Conservation (phyloP, 208 protist genomes). For the Leishmania gerbilli region DNA sequence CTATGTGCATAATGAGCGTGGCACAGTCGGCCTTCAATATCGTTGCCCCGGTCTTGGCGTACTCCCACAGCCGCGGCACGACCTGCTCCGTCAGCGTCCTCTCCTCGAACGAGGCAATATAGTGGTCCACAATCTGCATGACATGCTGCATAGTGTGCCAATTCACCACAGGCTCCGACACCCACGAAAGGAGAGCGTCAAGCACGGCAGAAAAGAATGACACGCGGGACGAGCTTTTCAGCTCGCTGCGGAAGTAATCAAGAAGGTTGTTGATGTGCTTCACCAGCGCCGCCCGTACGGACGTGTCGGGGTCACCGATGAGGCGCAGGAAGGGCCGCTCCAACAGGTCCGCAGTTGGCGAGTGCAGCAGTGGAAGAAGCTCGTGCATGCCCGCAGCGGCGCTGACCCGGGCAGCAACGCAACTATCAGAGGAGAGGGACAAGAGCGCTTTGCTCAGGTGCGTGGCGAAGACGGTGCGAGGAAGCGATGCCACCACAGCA, state of each 20-base stretch:
- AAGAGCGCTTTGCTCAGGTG: conserved; percentile 67
- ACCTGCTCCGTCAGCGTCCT: conserved; percentile 63
- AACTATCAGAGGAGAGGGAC: conserved; percentile 59
- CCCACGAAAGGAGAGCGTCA: conserved; percentile 45
- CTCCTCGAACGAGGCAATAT: conserved; percentile 61
- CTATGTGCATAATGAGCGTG: conserved; percentile 57
- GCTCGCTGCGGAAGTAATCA: conserved; percentile 70
- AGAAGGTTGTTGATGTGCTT: conserved; percentile 59
- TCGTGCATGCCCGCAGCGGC: conserved; percentile 87
- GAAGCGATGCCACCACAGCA: conserved; percentile 83
- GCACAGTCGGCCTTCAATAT: conserved; percentile 69
- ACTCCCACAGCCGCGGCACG: conserved; percentile 57
- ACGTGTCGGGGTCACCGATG: conserved; percentile 50
- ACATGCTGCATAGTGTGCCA: conserved; percentile 82
- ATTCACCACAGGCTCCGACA: conserved; percentile 41
- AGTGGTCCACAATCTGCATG: conserved; percentile 55
- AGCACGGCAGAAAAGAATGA: conserved; percentile 64
- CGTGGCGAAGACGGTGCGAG: conserved; percentile 67
- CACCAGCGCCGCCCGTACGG: conserved; percentile 62
- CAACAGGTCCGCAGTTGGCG: conserved; percentile 55
- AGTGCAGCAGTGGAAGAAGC: conserved; percentile 71
- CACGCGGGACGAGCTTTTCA: conserved; percentile 32
- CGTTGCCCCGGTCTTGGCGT: conserved; percentile 66
- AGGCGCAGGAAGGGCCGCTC: conserved; percentile 75
- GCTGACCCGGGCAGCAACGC: conserved; percentile 55